These are phyloP conservation scores for Magnaporthiopsis incrustans DNA, from an alignment of 2,329 filamentous ascomycete species.

Conservation along the genomic window DNA sequence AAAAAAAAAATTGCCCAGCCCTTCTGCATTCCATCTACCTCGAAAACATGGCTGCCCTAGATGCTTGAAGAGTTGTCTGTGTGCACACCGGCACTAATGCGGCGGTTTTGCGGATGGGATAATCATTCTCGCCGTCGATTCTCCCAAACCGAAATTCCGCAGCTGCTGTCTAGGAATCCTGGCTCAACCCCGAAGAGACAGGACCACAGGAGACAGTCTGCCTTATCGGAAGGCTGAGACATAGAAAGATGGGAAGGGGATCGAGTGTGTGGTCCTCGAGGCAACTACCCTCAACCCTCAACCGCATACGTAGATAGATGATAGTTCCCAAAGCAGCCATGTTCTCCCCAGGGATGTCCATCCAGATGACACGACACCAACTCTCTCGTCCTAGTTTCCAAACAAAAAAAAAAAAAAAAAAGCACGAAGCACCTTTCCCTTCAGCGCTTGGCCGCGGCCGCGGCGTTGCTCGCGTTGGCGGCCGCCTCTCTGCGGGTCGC, in stretches of 20 bases:
- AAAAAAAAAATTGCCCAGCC: neutral
- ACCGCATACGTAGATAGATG: too few relatives aligned
- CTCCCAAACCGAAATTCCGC: neutral
- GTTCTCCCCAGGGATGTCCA: too few relatives aligned
- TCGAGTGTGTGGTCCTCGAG: neutral
- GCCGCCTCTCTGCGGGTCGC: constrained; percentile 69
- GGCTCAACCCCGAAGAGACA: neutral
- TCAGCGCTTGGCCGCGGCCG: constrained; percentile 33
- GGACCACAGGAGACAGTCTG: neutral
- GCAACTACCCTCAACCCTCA: neutral
- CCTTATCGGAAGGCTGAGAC: neutral
- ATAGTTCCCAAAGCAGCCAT: neutral
- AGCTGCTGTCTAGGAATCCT: neutral
- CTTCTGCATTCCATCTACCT: neutral
- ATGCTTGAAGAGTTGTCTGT: neutral
- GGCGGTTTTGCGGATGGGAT: neutral
- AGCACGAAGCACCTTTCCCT: neutral
- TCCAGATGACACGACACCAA: neutral
- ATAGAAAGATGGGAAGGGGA: neutral
- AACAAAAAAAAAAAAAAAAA: too few relatives aligned
- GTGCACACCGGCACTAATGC: neutral
- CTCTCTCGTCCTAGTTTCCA: neutral
- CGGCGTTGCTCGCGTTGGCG: constrained; percentile 35
- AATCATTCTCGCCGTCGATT: neutral
- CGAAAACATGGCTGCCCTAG: neutral